Evolutionary conservation across 2,329 filamentous ascomycete species (phyloP).

Genomic region (Aspergillus neoniger): DNA sequence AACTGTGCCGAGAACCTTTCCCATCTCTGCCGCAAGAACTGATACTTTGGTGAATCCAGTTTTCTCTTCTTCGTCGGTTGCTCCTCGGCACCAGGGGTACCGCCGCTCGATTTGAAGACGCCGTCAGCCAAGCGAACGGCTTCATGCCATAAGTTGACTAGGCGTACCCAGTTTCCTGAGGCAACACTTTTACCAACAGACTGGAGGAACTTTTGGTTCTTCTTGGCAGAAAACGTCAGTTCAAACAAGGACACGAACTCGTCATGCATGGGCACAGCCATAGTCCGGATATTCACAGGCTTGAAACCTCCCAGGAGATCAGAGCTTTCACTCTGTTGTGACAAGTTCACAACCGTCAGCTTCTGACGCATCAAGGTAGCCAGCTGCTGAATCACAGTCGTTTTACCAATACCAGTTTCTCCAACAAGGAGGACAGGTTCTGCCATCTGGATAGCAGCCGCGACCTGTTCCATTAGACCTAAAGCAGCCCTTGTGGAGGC

Average conservation of each 20-base stretch:
- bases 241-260: conserved; percentile 90
- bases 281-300: conserved; percentile 83
- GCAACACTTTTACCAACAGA: conserved; percentile 77
- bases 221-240: conserved; percentile 81
- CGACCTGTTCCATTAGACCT: conserved; percentile 82
- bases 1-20: conserved; percentile 73
- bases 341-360: conserved; percentile 90
- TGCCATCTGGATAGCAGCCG: conserved; percentile 75
- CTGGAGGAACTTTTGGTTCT: conserved; percentile 84
- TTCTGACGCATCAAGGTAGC: conserved; percentile 81
- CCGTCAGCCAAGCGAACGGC: conserved; percentile 83
- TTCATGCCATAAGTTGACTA: conserved; percentile 84
- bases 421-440: conserved; percentile 95
- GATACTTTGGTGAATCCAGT: conserved; percentile 55
- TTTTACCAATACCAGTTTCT: conserved; percentile 98
- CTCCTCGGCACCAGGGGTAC: conserved; percentile 50
- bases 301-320: conserved; percentile 96
- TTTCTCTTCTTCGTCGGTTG: conserved; percentile 74
- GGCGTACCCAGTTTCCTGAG: conserved; percentile 82
- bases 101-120: conserved; percentile 57
- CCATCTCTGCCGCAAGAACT: conserved; percentile 71
- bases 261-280: conserved; percentile 87
- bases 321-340: conserved; percentile 96
- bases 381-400: conserved; percentile 90
- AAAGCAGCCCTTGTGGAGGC: conserved; percentile 85